Evolutionary conservation across 352 stramenopile genomes (phyloP).

Genomic region (Thalassiosira mediterranea): DNA sequence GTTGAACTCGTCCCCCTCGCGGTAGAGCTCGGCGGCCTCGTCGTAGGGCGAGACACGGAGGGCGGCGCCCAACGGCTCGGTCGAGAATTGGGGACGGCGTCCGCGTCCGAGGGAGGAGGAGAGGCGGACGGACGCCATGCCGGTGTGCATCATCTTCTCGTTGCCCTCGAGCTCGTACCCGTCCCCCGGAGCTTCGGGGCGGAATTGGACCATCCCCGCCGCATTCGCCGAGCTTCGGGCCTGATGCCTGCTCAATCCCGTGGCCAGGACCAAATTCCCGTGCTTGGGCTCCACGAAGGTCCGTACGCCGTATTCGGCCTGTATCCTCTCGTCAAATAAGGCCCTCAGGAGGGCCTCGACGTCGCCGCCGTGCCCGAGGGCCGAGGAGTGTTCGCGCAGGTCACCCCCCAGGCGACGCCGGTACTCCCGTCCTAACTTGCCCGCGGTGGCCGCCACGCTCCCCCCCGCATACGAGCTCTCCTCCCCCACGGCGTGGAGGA

Average conservation of each 20-base stretch:
- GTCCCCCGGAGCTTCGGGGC: constrained; percentile 12
- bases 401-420: constrained; percentile 27
- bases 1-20: constrained; percentile 64
- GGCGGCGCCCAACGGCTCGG: constrained; percentile 68
- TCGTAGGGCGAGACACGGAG: constrained; percentile 70
- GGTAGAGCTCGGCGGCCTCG: constrained; percentile 58
- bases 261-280: constrained; percentile 63
- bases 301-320: constrained; percentile 52
- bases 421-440: constrained; percentile 43
- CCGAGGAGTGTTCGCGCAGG: constrained; percentile 54
- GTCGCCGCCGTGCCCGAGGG: constrained; percentile 57
- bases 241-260: constrained; percentile 49
- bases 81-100: constrained; percentile 10
- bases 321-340: constrained; percentile 55
- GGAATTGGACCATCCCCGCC: constrained; percentile 75
- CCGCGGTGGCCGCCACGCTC: constrained; percentile 16
- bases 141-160: constrained; percentile 53
- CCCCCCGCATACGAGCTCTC: constrained; percentile 22
- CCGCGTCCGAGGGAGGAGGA: constrained; percentile 11
- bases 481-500: constrained; percentile 71
- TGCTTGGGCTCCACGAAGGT: constrained; percentile 54
- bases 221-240: constrained; percentile 46
- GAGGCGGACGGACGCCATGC: constrained; percentile 20
- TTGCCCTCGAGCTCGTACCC: constrained; percentile 3
- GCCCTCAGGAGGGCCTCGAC: constrained; percentile 54